Percentiles rank a stretch among this genome's conserved stretches.
Conservation (phyloP, 2,329 filamentous ascomycete genomes). For the Atkinsonella texensis region DNA sequence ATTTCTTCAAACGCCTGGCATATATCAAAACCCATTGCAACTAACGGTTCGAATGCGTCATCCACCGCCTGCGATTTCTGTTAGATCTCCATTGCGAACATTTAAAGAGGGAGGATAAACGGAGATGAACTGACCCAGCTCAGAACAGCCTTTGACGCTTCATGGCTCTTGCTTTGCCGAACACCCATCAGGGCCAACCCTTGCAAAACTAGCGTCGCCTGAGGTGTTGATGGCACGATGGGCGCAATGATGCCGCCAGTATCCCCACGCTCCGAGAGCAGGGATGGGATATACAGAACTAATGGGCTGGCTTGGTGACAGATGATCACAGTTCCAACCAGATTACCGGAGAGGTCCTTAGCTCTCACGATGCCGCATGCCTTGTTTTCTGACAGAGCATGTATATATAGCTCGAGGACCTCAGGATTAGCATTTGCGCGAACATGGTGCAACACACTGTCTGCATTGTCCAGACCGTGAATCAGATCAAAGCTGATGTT, state of each 20-base stretch:
- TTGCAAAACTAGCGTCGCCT: conserved; percentile 59
- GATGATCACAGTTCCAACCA: conserved; percentile 70
- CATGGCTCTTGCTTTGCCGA: conserved; percentile 69
- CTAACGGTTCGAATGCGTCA: conserved; percentile 59
- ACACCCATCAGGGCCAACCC: conserved; percentile 71
- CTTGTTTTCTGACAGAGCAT: conserved; percentile 58
- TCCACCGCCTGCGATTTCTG: conserved; percentile 44
- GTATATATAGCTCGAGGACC: conserved; percentile 66
- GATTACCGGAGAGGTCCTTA: conserved; percentile 52
- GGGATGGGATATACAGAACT: conserved; percentile 55
- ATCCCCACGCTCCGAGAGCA: conserved; percentile 46
- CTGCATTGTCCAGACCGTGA: conserved; percentile 64
- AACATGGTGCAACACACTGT: conserved; percentile 63
- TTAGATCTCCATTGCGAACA: conserved; percentile 7
- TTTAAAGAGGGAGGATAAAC: too few species aligned
- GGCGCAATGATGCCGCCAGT: conserved; percentile 72
- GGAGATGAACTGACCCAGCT: conserved; percentile 55
- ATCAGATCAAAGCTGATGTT: conserved; percentile 75
- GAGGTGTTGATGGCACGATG: conserved; percentile 57
- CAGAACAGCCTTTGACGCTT: conserved; percentile 58
- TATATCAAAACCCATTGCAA: conserved; percentile 69
- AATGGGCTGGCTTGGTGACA: conserved; percentile 60
- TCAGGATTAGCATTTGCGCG: conserved; percentile 64
- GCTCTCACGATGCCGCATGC: conserved; percentile 75
- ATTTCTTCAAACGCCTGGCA: conserved; percentile 75